These are phyloP conservation scores for Punica granatum DNA, from an alignment of 345 rosid species.

Conservation along the genomic window DNA sequence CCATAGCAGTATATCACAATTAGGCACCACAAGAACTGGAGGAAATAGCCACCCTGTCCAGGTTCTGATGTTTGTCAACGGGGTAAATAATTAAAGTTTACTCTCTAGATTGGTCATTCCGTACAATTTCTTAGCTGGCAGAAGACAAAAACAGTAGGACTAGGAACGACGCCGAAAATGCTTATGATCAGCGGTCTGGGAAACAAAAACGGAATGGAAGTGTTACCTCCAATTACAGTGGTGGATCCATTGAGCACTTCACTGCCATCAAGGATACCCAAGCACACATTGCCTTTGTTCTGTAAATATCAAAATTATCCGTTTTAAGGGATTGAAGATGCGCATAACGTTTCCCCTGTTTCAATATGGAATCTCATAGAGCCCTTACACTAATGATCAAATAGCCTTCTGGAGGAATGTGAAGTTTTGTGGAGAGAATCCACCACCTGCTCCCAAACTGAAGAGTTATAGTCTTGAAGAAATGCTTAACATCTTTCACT, in stretches of 20 bases:
- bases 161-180: no score
- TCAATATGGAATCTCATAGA: no score
- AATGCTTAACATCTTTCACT: slow-evolving; percentile 42
- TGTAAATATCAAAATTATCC: slow-evolving; percentile 20
- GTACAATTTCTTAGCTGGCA: no score
- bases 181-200: background rate
- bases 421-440: slow-evolving; percentile 55
- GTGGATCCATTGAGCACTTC: slow-evolving; percentile 69
- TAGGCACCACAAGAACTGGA: background rate
- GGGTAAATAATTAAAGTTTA: no score
- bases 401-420: slow-evolving; percentile 75
- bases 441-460: slow-evolving; percentile 88
- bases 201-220: background rate
- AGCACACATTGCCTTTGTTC: slow-evolving; percentile 75
- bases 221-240: slow-evolving; percentile 75
- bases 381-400: slow-evolving; percentile 72
- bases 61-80: no score
- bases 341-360: background rate
- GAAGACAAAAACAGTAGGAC: no score
- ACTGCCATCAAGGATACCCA: slow-evolving; percentile 91
- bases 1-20: background rate
- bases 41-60: background rate
- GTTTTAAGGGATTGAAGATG: background rate
- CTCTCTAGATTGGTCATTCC: no score
- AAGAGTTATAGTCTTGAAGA: slow-evolving; percentile 73